Conservation (phyloP, 2,329 filamentous ascomycete species). For the Trichoderma sp. region DNA sequence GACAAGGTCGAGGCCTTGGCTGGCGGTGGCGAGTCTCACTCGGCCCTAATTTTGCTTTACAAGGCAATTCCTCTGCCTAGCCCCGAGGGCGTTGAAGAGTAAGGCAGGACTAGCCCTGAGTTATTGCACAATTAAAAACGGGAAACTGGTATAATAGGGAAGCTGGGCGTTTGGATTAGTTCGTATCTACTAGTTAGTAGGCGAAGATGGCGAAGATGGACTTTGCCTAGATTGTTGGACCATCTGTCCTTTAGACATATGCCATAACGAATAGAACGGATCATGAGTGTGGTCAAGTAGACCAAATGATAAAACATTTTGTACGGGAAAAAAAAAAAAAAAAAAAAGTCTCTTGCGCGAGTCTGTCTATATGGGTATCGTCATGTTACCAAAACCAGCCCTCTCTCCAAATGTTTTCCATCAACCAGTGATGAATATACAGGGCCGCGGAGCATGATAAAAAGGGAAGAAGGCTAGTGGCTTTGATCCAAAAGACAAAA, state of each 20-base stretch:
- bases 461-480: neutral
- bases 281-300: neutral
- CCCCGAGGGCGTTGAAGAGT: constrained; percentile 49
- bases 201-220: neutral
- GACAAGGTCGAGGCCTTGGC: constrained; percentile 90
- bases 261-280: constrained; percentile 6
- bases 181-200: neutral
- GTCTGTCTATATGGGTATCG: constrained; percentile 16
- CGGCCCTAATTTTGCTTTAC: constrained; percentile 79
- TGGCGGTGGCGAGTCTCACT: constrained; percentile 86
- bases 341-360: neutral
- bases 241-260: neutral
- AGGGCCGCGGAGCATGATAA: neutral
- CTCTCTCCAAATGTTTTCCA: neutral
- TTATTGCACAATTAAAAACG: neutral
- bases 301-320: neutral
- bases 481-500: neutral
- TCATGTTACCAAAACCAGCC: neutral
- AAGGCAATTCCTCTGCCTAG: constrained; percentile 69
- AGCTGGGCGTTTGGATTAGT: constrained; percentile 7
- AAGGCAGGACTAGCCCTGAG: constrained; percentile 3
- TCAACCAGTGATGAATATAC: neutral
- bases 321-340: neutral
- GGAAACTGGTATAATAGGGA: neutral
- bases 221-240: neutral